Evolutionary conservation across 306 rosid species (phyloP).

Genomic region (Mucuna pruriens): DNA sequence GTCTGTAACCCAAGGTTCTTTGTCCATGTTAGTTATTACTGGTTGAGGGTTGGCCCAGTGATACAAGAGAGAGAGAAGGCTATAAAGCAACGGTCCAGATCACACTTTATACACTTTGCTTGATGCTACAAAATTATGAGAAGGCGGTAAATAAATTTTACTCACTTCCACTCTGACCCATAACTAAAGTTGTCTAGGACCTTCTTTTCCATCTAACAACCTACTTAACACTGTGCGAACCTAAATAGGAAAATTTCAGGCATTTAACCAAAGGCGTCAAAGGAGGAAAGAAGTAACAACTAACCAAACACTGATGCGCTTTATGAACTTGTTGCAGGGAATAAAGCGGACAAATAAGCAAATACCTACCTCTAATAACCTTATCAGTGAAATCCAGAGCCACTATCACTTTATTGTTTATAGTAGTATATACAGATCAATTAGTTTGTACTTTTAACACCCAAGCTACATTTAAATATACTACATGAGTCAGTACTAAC

Average conservation of each 20-base stretch:
- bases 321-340: constrained; percentile 4
- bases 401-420: constrained; percentile 28
- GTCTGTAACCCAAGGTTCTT: too few species aligned
- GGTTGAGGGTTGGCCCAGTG: too few species aligned
- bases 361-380: neutral
- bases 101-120: too few species aligned
- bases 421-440: constrained; percentile 50
- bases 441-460: constrained; percentile 21
- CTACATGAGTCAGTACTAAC: constrained; percentile 26
- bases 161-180: too few species aligned
- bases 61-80: too few species aligned
- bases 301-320: neutral
- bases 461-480: constrained; percentile 35
- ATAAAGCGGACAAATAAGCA: neutral
- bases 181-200: too few species aligned
- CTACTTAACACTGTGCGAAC: neutral
- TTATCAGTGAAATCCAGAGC: constrained; percentile 16
- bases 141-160: too few species aligned
- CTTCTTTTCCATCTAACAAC: too few species aligned
- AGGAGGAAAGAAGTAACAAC: neutral
- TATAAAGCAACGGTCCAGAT: too few species aligned
- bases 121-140: too few species aligned
- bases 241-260: neutral
- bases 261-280: neutral
- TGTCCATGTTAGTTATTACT: too few species aligned